Base-by-base conservation (phyloP, 2,329 filamentous ascomycete genomes). In the Pyricularia sp. region DNA sequence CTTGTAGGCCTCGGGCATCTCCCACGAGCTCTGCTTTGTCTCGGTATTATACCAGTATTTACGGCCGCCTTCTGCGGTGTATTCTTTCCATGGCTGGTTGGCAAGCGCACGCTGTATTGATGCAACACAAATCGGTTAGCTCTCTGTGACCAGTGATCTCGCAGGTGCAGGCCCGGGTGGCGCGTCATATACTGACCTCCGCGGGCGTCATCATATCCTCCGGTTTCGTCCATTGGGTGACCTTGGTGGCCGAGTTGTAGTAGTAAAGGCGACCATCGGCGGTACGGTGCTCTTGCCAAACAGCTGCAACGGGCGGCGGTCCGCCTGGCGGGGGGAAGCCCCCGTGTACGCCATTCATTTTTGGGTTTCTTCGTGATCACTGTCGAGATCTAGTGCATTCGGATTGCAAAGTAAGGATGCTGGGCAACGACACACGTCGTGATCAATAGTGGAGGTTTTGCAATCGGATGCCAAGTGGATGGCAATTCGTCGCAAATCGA, bases 41-140 rank as follows among this genome's bases (percentile, higher is more conserved):
- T 96, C 91, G 42, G 90, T 92, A 79, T 99, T 95, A 79, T 94
- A 94, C 92, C 93, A 99, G 80, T 99, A 99, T 77, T 94, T 92
- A 74, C 90, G 89, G 65, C 94, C 95, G 72, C 92, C 92, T 71
- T 93, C 89, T 26, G 92, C 90, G 30, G 90, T 93, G 76, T 97
- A 95, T 79, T 97, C 93, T 76, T 94, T 95, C 93, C 94, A 99
- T 72, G 92, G 92, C 73, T 95, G 92, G 74, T 90, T 90, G 67
- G 90, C 85, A 65, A 96, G 85, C 68, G 92, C 92, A 76, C 91
- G 91, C 92, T 94, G 77, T 70, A 71, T 68, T n/a, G 25, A 63
- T 63, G 59, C 11, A 63, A 3, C 11, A 30, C 25, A 61, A 63
- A 14, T 63, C 4, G 10, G 59, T 30, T 28, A 63, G 59, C 59